Conservation (phyloP, 2,329 filamentous ascomycete genomes). For the Diaporthe citriasiana region DNA sequence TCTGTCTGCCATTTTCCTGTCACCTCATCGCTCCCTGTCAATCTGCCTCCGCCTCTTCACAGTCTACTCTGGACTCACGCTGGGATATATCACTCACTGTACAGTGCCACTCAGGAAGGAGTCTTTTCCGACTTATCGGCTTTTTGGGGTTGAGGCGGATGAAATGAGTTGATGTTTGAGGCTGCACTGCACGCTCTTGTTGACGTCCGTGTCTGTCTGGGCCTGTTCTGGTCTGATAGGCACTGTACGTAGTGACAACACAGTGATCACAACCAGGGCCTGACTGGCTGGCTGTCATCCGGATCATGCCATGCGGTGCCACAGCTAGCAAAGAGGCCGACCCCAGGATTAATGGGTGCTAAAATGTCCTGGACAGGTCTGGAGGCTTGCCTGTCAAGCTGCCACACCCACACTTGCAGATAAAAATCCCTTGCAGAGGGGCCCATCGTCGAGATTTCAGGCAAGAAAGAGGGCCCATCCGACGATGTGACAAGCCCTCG, state of each 20-base stretch:
- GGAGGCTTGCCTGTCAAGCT: slow-evolving; percentile 13
- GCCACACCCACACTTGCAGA: not conserved
- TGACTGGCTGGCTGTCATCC: slow-evolving; percentile 25
- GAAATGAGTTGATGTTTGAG: not conserved
- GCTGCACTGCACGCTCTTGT: not conserved
- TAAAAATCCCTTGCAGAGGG: slow-evolving; percentile 18
- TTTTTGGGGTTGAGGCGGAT: slow-evolving; percentile 1
- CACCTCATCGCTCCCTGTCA: not conserved
- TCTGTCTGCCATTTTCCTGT: not conserved
- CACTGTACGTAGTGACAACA: not conserved
- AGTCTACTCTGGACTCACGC: not conserved
- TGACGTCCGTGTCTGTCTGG: not conserved
- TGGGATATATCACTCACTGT: not conserved
- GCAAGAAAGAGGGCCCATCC: not conserved
- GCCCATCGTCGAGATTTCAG: slow-evolving; percentile 25
- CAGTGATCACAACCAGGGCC: not conserved
- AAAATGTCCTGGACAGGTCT: not conserved
- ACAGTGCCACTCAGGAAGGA: not conserved
- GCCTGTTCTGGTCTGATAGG: not conserved
- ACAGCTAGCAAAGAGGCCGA: slow-evolving; percentile 8
- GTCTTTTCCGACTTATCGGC: too few species aligned
- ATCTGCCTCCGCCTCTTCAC: not conserved
- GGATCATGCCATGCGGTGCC: slow-evolving; percentile 30
- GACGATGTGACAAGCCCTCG: slow-evolving; percentile 12
- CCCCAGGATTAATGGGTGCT: slow-evolving; percentile 14